A percentile compares a stretch with the other conserved stretches of the same genome.
These are phyloP conservation scores for Thermochaetoides thermophila DNA, from an alignment of 495 filamentous ascomycete genomes.

Conservation along the genomic window DNA sequence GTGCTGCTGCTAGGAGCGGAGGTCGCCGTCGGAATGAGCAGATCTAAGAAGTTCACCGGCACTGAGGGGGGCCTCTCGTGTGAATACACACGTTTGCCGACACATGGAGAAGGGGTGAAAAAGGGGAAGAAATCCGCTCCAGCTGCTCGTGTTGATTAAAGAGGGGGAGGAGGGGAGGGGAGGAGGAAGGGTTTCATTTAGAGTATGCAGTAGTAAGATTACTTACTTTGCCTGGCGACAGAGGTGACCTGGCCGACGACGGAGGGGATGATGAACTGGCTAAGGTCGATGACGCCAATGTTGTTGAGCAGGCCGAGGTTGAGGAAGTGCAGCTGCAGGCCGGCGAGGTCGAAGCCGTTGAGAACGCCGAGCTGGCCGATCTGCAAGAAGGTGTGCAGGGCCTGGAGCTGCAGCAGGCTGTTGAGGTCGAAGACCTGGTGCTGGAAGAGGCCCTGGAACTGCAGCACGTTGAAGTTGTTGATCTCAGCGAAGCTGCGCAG, in stretches of 20 bases:
- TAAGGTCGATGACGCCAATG: conserved; percentile 23
- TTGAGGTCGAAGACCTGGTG: conserved; percentile 24
- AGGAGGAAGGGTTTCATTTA: not conserved
- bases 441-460: conserved; percentile 24
- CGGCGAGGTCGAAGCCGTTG: conserved; percentile 28
- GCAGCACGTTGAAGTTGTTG: conserved; percentile 29
- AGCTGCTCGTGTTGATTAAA: too few relatives aligned
- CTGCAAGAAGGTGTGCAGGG: conserved; percentile 27
- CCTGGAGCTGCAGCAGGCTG: conserved; percentile 27
- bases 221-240: conserved; percentile 19
- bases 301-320: conserved; percentile 26
- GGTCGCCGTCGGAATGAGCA: too few relatives aligned
- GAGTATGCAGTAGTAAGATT: conserved; percentile 4
- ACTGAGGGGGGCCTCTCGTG: conserved; percentile 8
- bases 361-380: conserved; percentile 28
- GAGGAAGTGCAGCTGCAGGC: conserved; percentile 24
- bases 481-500: conserved; percentile 23
- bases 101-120: not conserved
- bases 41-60: too few relatives aligned
- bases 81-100: conserved; percentile 8
- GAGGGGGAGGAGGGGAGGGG: too few relatives aligned
- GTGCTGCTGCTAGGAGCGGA: too few relatives aligned
- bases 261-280: conserved; percentile 22
- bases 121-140: not conserved
- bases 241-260: conserved; percentile 24